Base-by-base conservation (phyloP, 495 filamentous ascomycete species). In the Penicillium egyptiacum region DNA sequence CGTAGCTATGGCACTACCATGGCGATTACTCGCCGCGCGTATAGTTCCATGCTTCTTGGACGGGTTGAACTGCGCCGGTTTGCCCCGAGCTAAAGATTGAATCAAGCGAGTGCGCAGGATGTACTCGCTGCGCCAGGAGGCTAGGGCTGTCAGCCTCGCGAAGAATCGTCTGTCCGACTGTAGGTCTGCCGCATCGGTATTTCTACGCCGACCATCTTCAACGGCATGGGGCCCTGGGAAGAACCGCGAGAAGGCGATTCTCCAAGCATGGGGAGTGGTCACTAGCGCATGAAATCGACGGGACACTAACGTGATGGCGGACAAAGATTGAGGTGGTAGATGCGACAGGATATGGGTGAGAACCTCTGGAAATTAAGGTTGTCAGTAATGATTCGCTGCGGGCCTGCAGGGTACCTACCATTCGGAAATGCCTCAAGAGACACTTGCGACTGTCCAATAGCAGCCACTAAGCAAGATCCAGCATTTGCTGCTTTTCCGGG, bases 101-200 rank as follows among this genome's bases (percentile, higher is more conserved):
- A 97, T 77, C 56, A 96, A 78, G 43, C 88, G 83, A n/a, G 91
- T 97, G 23, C 92, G 81, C 28, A 94, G 69, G 40, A 96, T 88
- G 66, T 96, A 97, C 67, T 97, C 92, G 68, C 89, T 95, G 30
- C 91, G 83, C 92, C 92, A 97, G 1, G 92, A 92, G 19, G 89
- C 87, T 42, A 89, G 75, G 12, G 85, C 80, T 28, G 88, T 92
- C 39, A 97, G 78, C 50, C 91, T 81, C 8, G 90, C 82, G 63
- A 97, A 97, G 55, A 81, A 78, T 17, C 90, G 86, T 60, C 81
- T 83, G 62, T 92, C 87, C 7, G 80, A 80, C 42, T 83, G 80
- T 23, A 86, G 63, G 23, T 88, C 83, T 56, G 67, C 53, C 69
- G 73, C 23, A 64, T 74, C 51, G 19, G 59, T 42, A 37, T 62